Evolutionary conservation across 352 stramenopile species (phyloP), one percentile per base, ranked within the genome.

Genomic region (Elongisporangium senticosum): DNA sequence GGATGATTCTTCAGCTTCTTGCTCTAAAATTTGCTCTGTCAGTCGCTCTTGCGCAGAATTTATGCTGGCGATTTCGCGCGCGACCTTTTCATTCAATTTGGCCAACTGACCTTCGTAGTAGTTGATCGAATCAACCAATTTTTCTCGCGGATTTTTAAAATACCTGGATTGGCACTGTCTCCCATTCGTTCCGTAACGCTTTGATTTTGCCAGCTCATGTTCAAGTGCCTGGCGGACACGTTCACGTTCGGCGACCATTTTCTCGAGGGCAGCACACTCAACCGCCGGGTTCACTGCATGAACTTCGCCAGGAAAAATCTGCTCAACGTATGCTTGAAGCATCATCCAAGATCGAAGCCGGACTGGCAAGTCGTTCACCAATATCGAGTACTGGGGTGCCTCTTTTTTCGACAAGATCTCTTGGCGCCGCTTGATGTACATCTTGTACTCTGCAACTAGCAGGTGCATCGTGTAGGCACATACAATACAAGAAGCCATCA

Each of bases 301-400:
- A 37, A 93, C 71, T 10, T 75, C 65, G 54, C 68, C 56, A 0
- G 83, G 79, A 48, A 91, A 93, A 58, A 91, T 63, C 51, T 77
- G 82, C 21, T 86, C 59, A 61, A 93, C 59, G 74, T 90, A 93
- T 23, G 69, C 62, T 37, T 77, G 65, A 37, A 93, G 60, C 51
- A 79, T 86, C 66, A 87, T 68, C 37, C 73, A 78, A 0, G 67
- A 70, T 26, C 78, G 70, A 53, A 90, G 70, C 3, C 74, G 64
- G 24, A 70, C 49, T 7, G 83, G 83, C 24, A 91, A 59, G 28
- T 90, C 79, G 20, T 75, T 81, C 49, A 91, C 75, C 37, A 91
- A 74, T 48, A 93, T 67, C 43, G 72, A 83, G 70, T 91, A 93
- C 61, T 89, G 83, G 61, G 87, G 79, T 11, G 81, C 74, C 20